Evolutionary conservation across 2,329 filamentous ascomycete genomes (phyloP), one percentile per base, ranked within the genome.

Genomic region (Didymella glomerata): DNA sequence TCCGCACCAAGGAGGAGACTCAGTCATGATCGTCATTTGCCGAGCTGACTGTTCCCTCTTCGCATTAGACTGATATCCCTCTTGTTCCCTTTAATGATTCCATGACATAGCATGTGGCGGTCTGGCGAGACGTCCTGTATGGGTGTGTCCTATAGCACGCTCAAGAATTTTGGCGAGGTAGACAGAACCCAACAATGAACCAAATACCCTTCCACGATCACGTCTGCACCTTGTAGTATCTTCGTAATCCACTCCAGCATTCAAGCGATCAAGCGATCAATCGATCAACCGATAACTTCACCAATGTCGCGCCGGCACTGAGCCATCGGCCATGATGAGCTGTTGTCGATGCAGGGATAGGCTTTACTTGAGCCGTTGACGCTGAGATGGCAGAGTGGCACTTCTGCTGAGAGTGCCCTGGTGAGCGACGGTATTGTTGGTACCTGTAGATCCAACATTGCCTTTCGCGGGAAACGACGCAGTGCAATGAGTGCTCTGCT

Each of bases 1-100:
- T 55, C 14, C 62, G 63, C 27, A 61, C 57, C 20, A 61, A 57
- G 44, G 61, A 66, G 52, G 48, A 40, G 36, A 40, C 59, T 24
- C 46, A 54, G 14, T 61, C 57, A 30, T 63, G 57, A 60, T 47
- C 41, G 48, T 27, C 51, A 48, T 34, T 5, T 30, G 49, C 36
- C 51, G 41, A 48, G 34, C 41, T 16, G 38, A 30, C 18, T 48
- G 14, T 25, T 32, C 42, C 27, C 30, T 30, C 40, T 40, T 53
- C 40, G 38, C 57, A 52, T 52, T 42, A 53, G 53, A 57, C 38
- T 56, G 57, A 61, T 57, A 53, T 49, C 51, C 48, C 45, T 13
- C 22, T 59, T 46, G n/a, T 34, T 36, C 47, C 32, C 42, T 41
- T 59, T 59, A 42, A 54, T 42, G 50, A 54, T 36, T 24, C 24